Base-by-base conservation (phyloP, 441 rosid genomes). In the Aquilaria agallochum region DNA sequence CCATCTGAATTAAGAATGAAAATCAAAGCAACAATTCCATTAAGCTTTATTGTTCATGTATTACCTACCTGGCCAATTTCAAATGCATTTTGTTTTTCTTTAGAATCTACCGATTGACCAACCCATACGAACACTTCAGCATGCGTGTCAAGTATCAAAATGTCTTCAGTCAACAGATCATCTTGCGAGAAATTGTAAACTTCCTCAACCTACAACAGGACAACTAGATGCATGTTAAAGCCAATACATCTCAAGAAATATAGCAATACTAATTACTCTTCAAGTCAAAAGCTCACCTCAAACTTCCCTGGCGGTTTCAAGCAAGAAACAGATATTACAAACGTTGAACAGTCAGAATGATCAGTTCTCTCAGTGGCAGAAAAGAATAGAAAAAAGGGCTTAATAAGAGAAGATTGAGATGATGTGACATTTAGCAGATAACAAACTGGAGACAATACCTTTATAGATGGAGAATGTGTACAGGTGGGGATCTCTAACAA, bases 111-210 rank as follows among this genome's bases (percentile, higher is more conserved):
- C n/a, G 77, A 85, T 51, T 85, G 92, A 63, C 98, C 96, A 67
- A 87, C 87, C 98, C 98, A 92, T 60, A 89, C 80, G 78, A 89
- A 89, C 64, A 89, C 93, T 74, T 87, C 98, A 66, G 92, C 89
- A 74, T 81, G 91, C 1, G 96, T 89, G 73, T 92, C 98, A 46
- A 92, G 95, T 56, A 92, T 73, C 77, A 89, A 69, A 58, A 87
- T 71, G 75, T 92, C 98, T 77, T 92, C 98, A 0, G 93, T 78
- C 83, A 89, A 78, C 49, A 92, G 80, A 67, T 92, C 98, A 76
- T 92, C 98, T 79, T 92, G 98, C 62, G 81, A 66, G 52, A 87
- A 92, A 84, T 85, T 87, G 84, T 84, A 63, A 56, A 92, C 78
- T 78, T 92, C 98, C 73, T 89, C 91, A 59, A 89, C 83, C 97